Percentiles rank a stretch among this genome's conserved stretches.
Evolutionary conservation across 2,329 filamentous ascomycete genomes (phyloP).

Genomic region (Ilyonectria robusta): DNA sequence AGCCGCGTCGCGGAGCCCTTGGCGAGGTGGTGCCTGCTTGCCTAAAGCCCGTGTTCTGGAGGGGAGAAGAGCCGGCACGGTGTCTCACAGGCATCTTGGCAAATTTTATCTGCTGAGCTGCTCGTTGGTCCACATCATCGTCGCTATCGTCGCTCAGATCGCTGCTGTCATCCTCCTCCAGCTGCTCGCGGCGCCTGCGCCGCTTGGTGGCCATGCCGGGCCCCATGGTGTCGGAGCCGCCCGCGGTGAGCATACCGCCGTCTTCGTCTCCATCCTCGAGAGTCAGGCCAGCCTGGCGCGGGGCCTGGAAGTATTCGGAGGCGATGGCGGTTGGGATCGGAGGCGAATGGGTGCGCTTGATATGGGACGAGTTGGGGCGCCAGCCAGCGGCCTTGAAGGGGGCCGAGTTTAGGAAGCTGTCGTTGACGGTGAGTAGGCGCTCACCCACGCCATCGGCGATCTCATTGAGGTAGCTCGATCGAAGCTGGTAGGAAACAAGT

Average conservation of each 20-base stretch:
- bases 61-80: slow-evolving; percentile 90
- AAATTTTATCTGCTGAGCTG: slow-evolving; percentile 93
- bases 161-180: slow-evolving; percentile 89
- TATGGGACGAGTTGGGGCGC: slow-evolving; percentile 79
- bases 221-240: slow-evolving; percentile 77
- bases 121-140: slow-evolving; percentile 80
- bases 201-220: slow-evolving; percentile 77
- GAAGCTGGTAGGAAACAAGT: slow-evolving; percentile 86
- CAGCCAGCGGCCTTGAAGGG: slow-evolving; percentile 88
- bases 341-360: slow-evolving; percentile 88
- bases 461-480: slow-evolving; percentile 83
- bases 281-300: slow-evolving; percentile 73
- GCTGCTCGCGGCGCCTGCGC: slow-evolving; percentile 77
- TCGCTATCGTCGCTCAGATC: slow-evolving; percentile 89
- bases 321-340: slow-evolving; percentile 87
- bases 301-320: slow-evolving; percentile 86
- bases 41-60: slow-evolving; percentile 75
- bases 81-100: slow-evolving; percentile 93
- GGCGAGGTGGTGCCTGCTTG: slow-evolving; percentile 66
- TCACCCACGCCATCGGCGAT: slow-evolving; percentile 89
- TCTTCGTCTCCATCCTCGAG: slow-evolving; percentile 81
- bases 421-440: slow-evolving; percentile 85
- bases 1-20: slow-evolving; percentile 72
- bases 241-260: slow-evolving; percentile 79
- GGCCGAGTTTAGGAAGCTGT: slow-evolving; percentile 82